Base-by-base conservation (phyloP, 805 yeast species). In the Teunomyces gatunensis region DNA sequence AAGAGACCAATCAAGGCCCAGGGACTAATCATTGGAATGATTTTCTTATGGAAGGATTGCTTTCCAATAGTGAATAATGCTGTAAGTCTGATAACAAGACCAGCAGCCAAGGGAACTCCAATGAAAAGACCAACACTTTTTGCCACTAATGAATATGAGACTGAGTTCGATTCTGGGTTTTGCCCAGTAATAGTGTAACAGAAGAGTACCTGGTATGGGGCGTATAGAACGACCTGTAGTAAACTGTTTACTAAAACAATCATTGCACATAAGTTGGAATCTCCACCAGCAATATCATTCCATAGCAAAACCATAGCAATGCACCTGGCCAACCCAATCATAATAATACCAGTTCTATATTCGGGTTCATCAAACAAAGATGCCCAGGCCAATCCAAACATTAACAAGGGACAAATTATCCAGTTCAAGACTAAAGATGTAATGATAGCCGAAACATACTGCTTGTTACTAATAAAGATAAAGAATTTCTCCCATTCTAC, bases 301-400 rank as follows among this genome's bases (percentile, higher is more conserved):
- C 85, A 80, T 23, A 80, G 58, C 44, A 81, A 61, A 1, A 80
- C 85, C 85, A 81, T 80, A 18, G 85, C 85, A 52, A 80, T 79
- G 56, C 85, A 80, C 48, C 85, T 62, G 5, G 83, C 85, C 30
- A 78, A 47, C 1, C 85, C 85, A 40, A 81, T 77, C 77, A 81
- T 73, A 27, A 81, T 78, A n/a, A 81, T 68, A 1, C 85, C 85
- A 35, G 62, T 65, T 36, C 85, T 63, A 47, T 75, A 77, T 46
- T 78, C 85, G 6, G 63, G 63, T 43, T 69, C 55, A 47, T 79
- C 76, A 47, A 76, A 76, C 42, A 81, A 53, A 0, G 72, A 68
- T 37, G 74, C 54, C 85, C 85, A 80, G 0, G 81, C 75, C 13
- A 80, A 63, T 0, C 76, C 83, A 56, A 78, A 68, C 85, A 80